Conservation (phyloP, 1,284 basidiomycete species). For the Pseudozyma tsukubaensis region DNA sequence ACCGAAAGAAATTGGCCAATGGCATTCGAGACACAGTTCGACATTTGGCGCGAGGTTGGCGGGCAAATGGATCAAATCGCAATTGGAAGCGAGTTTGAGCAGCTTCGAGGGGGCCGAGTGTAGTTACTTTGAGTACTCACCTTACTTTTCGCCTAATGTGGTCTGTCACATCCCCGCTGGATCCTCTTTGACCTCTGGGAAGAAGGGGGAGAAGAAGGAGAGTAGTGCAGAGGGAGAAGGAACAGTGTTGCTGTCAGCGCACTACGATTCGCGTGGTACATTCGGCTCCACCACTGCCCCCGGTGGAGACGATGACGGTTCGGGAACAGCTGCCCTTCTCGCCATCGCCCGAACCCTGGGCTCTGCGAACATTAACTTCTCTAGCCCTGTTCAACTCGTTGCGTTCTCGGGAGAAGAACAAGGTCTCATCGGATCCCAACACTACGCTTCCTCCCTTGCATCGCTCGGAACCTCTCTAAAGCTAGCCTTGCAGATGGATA, state of each 20-base stretch:
- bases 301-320: slow-evolving; percentile 63
- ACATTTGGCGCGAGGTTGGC: slow-evolving; percentile 46
- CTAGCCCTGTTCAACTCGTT: slow-evolving; percentile 60
- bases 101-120: slow-evolving; percentile 30
- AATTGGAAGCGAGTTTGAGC: slow-evolving; percentile 23
- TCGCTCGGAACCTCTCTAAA: slow-evolving; percentile 12
- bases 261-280: slow-evolving; percentile 62
- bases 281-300: slow-evolving; percentile 63
- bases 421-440: slow-evolving; percentile 56
- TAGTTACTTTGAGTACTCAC: slow-evolving; percentile 33
- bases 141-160: slow-evolving; percentile 52
- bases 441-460: slow-evolving; percentile 37
- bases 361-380: slow-evolving; percentile 30
- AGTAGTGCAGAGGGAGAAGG: slow-evolving; percentile 14
- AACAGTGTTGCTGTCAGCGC: slow-evolving; percentile 63
- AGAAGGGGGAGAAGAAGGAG: slow-evolving; percentile 1
- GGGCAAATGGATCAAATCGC: slow-evolving; percentile 44
- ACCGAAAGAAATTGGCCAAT: slow-evolving; percentile 16
- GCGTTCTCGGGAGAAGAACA: slow-evolving; percentile 69
- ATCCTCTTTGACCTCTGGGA: neutral
- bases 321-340: slow-evolving; percentile 58
- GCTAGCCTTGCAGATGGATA: slow-evolving; percentile 58
- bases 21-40: slow-evolving; percentile 47
- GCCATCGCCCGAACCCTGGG: slow-evolving; percentile 59
- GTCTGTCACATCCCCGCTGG: slow-evolving; percentile 42